Evolutionary conservation across 495 filamentous ascomycete genomes (phyloP), one percentile per base, ranked within the genome.

Genomic region (Paragyromitra xinjiangensis): DNA sequence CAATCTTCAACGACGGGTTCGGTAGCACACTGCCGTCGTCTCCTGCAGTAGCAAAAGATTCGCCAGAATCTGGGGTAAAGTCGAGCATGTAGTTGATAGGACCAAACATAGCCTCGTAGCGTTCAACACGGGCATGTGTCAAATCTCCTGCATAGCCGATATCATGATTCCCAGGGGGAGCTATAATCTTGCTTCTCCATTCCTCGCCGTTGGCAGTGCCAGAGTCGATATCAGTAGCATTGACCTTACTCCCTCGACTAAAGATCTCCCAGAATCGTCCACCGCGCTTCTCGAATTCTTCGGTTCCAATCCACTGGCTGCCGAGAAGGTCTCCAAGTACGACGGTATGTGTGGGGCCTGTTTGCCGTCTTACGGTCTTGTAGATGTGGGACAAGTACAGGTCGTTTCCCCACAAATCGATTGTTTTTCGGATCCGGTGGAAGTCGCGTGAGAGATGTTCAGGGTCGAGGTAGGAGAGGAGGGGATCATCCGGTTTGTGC

Each of bases 121-220:
- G 88, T 42, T 89, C 85, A 53, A 96, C 87, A 11, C 93, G 88
- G 39, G 89, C 85, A 44, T 85, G 83, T 66, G 90, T 92, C 70
- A 97, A 87, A 83, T 99, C 95, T 0, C 95, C 95, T 0, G 95
- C 92, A 80, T 99, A 99, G 37, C 95, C 95, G 67, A 98, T 90
- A 83, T 99, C 95, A 80, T 99, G 95, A 82, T 99, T 99, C 0
- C 95, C 95, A 0, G 91, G 93, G 11, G 98, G 87, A 75, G 95
- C 94, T 82, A 98, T 95, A 69, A 98, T 84, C 68, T 92, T 88
- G 37, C 86, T 86, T 14, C 87, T 85, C 95, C 95, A 99, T 59
- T 90, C 87, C 1, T 83, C 80, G 0, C 89, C 86, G 16, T 88
- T 84, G 19, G 90, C 87, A 24, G 83, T 81, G 34, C 90, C 83